Evolutionary conservation across 306 rosid species (phyloP).

Genomic region (Lathyrus sativus): DNA sequence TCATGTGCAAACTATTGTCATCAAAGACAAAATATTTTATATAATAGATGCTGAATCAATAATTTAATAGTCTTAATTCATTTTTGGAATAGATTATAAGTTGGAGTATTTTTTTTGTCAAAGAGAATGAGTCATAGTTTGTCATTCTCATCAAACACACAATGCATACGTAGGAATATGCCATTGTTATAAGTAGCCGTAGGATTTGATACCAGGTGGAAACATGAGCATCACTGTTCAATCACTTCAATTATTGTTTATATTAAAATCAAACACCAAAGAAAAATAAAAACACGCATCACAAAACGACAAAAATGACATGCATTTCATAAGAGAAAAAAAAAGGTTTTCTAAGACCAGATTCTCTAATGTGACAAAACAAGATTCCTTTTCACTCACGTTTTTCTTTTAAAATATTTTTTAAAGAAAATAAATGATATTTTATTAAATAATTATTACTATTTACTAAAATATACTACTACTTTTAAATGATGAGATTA

Average conservation of each 20-base stretch:
- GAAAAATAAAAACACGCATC: neutral
- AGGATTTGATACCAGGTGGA: neutral
- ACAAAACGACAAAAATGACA: slow-evolving; percentile 38
- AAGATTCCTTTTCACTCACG: neutral
- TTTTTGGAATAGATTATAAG: neutral
- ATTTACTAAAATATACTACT: no score
- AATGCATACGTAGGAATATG: neutral
- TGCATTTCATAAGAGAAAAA: neutral
- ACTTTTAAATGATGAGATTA: no score
- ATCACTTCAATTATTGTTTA: neutral
- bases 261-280: neutral
- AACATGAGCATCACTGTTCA: neutral
- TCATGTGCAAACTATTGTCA: no score
- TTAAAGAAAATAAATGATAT: no score
- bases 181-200: slow-evolving; percentile 3
- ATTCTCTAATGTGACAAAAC: neutral
- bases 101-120: neutral
- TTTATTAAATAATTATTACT: no score
- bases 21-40: neutral
- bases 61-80: neutral
- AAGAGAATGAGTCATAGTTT: neutral
- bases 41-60: no score
- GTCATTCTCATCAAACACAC: slow-evolving; percentile 1
- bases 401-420: neutral
- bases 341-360: no score